Conservation (phyloP, 192 early-diverging fungal genomes). For the Obelidium mucronatum region DNA sequence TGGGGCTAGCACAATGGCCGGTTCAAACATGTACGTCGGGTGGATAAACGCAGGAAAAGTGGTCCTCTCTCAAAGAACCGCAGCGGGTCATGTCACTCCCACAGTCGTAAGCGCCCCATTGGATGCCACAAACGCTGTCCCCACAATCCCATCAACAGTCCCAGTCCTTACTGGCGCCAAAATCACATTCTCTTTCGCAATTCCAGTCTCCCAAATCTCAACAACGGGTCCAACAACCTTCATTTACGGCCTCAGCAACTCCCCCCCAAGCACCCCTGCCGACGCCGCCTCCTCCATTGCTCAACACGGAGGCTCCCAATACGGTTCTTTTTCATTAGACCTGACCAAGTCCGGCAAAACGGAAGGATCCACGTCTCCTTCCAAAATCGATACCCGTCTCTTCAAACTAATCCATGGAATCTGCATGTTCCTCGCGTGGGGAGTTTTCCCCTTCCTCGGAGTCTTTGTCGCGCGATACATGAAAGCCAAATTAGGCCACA, state of each 20-base stretch:
- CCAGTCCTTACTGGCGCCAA: neutral
- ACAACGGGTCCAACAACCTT: neutral
- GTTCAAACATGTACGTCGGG: constrained; percentile 36
- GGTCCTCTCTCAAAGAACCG: constrained; percentile 38
- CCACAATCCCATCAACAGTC: neutral
- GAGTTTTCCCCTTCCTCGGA: constrained; percentile 39
- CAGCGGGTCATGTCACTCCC: constrained; percentile 29
- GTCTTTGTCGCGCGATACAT: constrained; percentile 44
- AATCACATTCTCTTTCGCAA: constrained; percentile 7
- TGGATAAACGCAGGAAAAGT: constrained; percentile 32
- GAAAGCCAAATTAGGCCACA: constrained; percentile 48
- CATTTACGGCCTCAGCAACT: constrained; percentile 9
- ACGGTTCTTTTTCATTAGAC: constrained; percentile 11
- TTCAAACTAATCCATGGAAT: constrained; percentile 43
- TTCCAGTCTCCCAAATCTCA: neutral
- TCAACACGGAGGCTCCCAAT: constrained; percentile 15
- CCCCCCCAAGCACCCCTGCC: constrained; percentile 14
- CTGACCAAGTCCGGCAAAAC: neutral
- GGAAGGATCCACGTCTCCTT: neutral
- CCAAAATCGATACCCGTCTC: neutral
- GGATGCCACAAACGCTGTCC: neutral
- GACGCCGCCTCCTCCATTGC: constrained; percentile 10
- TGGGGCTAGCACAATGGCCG: constrained; percentile 35
- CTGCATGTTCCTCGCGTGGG: constrained; percentile 58
- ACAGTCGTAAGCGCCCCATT: neutral